Base-by-base conservation (phyloP, 345 rosid genomes). In the Eucalyptus cloeziana region DNA sequence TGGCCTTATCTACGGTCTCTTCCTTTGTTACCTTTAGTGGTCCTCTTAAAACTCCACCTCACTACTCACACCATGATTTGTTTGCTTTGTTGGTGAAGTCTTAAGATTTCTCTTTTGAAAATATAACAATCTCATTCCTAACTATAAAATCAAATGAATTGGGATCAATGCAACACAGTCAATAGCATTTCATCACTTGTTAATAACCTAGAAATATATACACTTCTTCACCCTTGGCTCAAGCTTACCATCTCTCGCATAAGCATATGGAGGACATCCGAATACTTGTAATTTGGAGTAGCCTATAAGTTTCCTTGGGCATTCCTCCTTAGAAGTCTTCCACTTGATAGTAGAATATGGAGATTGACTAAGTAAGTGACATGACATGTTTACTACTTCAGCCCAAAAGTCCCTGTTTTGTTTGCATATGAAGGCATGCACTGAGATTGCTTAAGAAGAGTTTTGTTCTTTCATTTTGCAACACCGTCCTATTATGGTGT, bases 401-500 rank as follows among this genome's bases (percentile, higher is more conserved):
- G 21, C 1, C 3, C 52, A 50, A 50, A 50, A 50, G 21, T 50
- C 52, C 52, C 1, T 16, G 1, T 0, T 50, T 1, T 50, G 21
- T 50, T 50, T 50, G 52, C 52, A 50, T 50, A 50, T 50, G 52
- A 50, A 50, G 52, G 52, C 52, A 15, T 50, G 7, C 21, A 5
- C 3, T 1, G 1, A 50, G 52, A 50, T 50, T 0, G 7, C 52
- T 15, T 50, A 16, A 50, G 52, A 50, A 50, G 52, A 50, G 52
- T 50, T 50, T 50, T 50, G 52, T 50, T 15, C 1, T 50, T 50
- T 50, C 0, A 50, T 50, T 50, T 50, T 50, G 52, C 21, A 50
- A 50, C 1, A 3, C 3, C 0, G 1, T 50, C 0, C 52, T 50
- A 50, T 50, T 50, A 19, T 50, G 52, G 0, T 50, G 52, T 50